A percentile compares a stretch with the other conserved stretches of the same genome.
Conservation (phyloP, 495 filamentous ascomycete genomes). For the Penicillium flavigenum region DNA sequence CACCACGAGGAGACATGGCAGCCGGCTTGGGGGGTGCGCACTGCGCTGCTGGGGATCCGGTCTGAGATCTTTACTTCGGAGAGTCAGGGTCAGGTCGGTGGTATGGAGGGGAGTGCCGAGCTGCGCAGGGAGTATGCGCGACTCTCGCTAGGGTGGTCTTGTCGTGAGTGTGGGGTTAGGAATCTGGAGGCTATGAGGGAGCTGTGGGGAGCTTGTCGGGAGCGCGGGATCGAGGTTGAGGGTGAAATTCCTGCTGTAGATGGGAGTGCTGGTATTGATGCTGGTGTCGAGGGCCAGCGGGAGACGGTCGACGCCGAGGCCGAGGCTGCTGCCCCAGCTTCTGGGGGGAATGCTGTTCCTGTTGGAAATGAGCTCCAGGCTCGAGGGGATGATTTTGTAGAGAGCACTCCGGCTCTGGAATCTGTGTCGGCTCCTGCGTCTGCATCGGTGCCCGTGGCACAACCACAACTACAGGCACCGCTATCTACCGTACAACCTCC, state of each 20-base stretch:
- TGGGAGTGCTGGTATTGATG: conserved; percentile 3
- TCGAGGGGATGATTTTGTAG: not conserved
- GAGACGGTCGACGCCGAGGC: conserved; percentile 47
- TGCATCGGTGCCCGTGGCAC: conserved; percentile 4
- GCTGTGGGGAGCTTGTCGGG: conserved; percentile 57
- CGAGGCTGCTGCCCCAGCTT: conserved; percentile 1
- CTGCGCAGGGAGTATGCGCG: conserved; percentile 64
- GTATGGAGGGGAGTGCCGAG: conserved; percentile 67
- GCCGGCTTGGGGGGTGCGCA: conserved; percentile 91
- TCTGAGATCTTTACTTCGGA: conserved; percentile 53
- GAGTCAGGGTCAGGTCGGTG: conserved; percentile 75
- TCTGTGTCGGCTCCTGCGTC: not conserved
- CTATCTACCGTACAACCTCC: not conserved
- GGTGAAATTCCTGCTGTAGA: conserved; percentile 23
- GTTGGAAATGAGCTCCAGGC: not conserved
- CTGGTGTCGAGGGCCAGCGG: conserved; percentile 31
- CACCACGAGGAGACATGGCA: conserved; percentile 99
- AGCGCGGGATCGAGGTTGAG: conserved; percentile 49
- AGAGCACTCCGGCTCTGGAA: not conserved
- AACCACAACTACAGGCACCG: not conserved
- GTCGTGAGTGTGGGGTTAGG: conserved; percentile 58
- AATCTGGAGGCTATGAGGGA: conserved; percentile 73
- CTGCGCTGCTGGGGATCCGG: conserved; percentile 53
- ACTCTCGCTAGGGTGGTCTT: conserved; percentile 61
- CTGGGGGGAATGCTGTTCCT: not conserved